These are phyloP conservation scores for Ophiorrhiza pumila DNA, from an alignment of 257 asterid genomes.

Conservation along the genomic window DNA sequence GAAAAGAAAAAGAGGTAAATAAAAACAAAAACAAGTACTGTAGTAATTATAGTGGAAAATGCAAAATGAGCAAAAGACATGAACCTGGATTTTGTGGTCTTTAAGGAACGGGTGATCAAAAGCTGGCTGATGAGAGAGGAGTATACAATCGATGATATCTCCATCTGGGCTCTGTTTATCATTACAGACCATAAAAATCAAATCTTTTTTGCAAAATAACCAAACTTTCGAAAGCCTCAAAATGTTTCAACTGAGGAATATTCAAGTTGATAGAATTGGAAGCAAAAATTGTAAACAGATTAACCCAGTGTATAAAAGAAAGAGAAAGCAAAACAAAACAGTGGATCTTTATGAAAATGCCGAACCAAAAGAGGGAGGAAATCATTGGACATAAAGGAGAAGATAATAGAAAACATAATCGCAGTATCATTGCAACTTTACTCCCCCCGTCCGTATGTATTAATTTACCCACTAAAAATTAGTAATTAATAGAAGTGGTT, in stretches of 20 bases:
- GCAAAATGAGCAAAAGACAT: not conserved
- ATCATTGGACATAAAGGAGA: not conserved
- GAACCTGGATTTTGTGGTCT: slow-evolving; percentile 90
- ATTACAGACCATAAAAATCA: not conserved
- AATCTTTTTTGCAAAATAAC: not conserved
- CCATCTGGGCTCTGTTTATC: slow-evolving; percentile 79
- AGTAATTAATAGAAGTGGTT: not conserved
- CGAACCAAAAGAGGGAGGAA: not conserved
- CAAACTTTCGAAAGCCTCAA: not conserved
- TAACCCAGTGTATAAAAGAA: not conserved
- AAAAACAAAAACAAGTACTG: not conserved
- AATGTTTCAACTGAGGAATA: too few relatives aligned
- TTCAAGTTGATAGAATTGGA: not conserved
- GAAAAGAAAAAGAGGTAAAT: not conserved
- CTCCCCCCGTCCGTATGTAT: too few relatives aligned
- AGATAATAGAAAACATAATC: not conserved
- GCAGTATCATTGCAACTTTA: slow-evolving; percentile 9
- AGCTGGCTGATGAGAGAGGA: slow-evolving; percentile 78
- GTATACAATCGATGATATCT: slow-evolving; percentile 82
- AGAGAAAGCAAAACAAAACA: not conserved
- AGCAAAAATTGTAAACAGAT: not conserved
- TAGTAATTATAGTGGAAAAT: not conserved
- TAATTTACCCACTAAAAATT: not conserved
- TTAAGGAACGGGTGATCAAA: slow-evolving; percentile 90
- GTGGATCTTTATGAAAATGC: not conserved